Evolutionary conservation across 352 stramenopile genomes (phyloP).

Genomic region (Elongisporangium anandrum): DNA sequence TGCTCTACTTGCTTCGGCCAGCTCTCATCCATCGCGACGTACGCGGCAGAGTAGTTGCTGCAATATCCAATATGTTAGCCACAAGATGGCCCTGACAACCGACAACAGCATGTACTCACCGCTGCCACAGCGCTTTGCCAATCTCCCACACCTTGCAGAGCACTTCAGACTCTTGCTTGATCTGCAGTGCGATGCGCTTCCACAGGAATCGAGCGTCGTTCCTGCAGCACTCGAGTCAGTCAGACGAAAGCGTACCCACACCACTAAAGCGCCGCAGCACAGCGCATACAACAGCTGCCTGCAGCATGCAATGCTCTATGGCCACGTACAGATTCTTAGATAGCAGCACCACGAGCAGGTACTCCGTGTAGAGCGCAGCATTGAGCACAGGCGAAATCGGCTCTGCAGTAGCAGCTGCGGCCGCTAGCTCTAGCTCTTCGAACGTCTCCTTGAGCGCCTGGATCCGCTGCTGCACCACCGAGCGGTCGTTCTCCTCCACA

Average conservation of each 20-base stretch:
- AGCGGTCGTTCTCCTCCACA: conserved; percentile 15
- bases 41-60: conserved; percentile 47
- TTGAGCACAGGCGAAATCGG: conserved; percentile 35
- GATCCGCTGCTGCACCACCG: conserved; percentile 10
- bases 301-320: neutral
- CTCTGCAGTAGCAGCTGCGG: conserved; percentile 19
- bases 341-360: conserved; percentile 50
- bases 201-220: conserved; percentile 74
- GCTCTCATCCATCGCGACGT: conserved; percentile 46
- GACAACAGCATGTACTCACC: conserved; percentile 12
- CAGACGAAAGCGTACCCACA: neutral
- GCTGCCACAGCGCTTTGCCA: conserved; percentile 59
- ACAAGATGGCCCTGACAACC: neutral
- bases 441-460: conserved; percentile 30
- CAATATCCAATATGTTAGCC: neutral
- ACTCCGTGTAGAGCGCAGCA: conserved; percentile 50
- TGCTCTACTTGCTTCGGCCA: conserved; percentile 36
- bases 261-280: neutral
- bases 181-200: conserved; percentile 48
- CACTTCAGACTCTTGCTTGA: conserved; percentile 37
- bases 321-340: conserved; percentile 40
- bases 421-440: conserved; percentile 57
- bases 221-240: conserved; percentile 8
- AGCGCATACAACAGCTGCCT: neutral
- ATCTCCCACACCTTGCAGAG: conserved; percentile 53